Base-by-base conservation (phyloP, 2,329 filamentous ascomycete species). In the Thielaviopsis populi region DNA sequence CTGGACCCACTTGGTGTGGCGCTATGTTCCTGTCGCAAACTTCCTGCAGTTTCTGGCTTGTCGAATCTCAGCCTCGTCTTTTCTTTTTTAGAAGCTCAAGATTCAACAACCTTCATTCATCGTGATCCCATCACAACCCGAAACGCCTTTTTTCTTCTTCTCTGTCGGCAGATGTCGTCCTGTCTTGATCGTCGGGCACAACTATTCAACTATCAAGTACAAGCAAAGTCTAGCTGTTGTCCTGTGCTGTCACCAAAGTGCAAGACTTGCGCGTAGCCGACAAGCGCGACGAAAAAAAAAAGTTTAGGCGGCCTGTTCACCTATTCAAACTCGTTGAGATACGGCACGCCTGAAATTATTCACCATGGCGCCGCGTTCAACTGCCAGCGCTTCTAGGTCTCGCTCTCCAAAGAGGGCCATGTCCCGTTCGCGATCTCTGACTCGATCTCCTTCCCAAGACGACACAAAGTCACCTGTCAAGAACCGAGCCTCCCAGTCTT, bases 351-450 rank as follows among this genome's bases (percentile, higher is more conserved):
- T 63, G 41, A 19, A 42, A 15, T 19, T 27, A 24, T n/a, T 24
- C 30, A 62, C 5, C 3, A 66, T 66, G 64, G 56, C 58, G 41
- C 46, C 58, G 22, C 27, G 27, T 24, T 63, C 64, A n/a, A 37
- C 58, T n/a, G 19, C 33, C 5, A 37, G 64, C 37, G 41, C 33
- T 46, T 58, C 61, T 5, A 37, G 53, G 17, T 56, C 53, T n/a
- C 24, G 53, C 53, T 56, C 53, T 48, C 58, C 56, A n/a, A 17
- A 56, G 17, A 30, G 30, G 27, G n/a, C 27, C 3, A 19, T 17
- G 40, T 40, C 59, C 22, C 33, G 22, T 5, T 65, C 63, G 22
- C 59, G 37, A 17, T 64, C 63, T 22, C 30, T 13, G 19, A n/a
- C 58, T 37, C 46, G 4, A 22, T 50, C 46, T 27, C 46, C 46